Percentiles rank a stretch among this genome's conserved stretches.
These are phyloP conservation scores for Cyclocybe aegerita DNA, from an alignment of 768 basidiomycete species.

Conservation along the genomic window DNA sequence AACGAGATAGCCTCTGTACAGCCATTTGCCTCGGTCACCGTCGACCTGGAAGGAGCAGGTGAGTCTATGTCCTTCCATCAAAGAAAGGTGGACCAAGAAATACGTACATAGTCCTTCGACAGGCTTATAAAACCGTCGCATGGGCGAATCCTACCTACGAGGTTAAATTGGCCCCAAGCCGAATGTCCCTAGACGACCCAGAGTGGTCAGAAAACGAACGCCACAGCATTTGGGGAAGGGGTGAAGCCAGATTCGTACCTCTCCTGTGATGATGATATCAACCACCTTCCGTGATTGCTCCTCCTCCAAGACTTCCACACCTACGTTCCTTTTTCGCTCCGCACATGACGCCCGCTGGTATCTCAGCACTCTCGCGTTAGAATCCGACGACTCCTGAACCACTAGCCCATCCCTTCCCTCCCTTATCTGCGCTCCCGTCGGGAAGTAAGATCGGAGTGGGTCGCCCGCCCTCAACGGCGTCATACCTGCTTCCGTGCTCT, in stretches of 20 bases:
- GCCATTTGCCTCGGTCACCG: constrained; percentile 77
- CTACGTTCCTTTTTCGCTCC: neutral
- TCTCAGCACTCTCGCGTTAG: constrained; percentile 21
- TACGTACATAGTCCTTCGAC: constrained; percentile 80
- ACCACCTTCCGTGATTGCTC: constrained; percentile 26
- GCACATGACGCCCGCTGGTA: constrained; percentile 28
- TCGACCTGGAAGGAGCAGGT: constrained; percentile 45
- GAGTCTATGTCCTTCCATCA: neutral
- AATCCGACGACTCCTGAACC: constrained; percentile 40
- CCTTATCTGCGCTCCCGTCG: constrained; percentile 45
- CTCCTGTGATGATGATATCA: constrained; percentile 74
- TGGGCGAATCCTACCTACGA: constrained; percentile 77
- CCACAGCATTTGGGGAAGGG: neutral
- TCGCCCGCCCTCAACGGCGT: constrained; percentile 55
- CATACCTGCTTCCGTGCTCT: no score
- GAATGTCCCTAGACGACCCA: constrained; percentile 69
- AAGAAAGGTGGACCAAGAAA: neutral
- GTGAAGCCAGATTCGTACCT: constrained; percentile 40
- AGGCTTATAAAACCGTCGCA: constrained; percentile 80
- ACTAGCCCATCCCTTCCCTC: constrained; percentile 49
- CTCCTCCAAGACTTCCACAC: constrained; percentile 7
- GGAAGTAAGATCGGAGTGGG: constrained; percentile 52
- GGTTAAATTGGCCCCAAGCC: constrained; percentile 84
- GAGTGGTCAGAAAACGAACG: neutral
- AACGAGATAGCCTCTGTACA: constrained; percentile 82